Percentiles rank a stretch among this genome's conserved stretches.
phyloP scores from a whole-genome alignment of 2,329 filamentous ascomycete species.

The Microcera coccophila region DNA sequence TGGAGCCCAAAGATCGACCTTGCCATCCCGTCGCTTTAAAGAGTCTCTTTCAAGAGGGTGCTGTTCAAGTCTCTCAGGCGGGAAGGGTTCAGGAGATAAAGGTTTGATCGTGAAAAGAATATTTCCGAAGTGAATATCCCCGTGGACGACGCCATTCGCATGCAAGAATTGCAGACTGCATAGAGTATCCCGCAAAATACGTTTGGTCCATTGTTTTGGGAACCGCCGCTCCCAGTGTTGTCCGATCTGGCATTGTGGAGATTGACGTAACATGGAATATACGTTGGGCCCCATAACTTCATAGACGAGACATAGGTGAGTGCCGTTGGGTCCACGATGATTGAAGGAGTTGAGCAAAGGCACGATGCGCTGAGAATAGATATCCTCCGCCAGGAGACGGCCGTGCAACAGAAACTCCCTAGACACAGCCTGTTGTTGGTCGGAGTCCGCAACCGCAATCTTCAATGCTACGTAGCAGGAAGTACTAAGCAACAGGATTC shows the following conservation, averaged over 20 bases:
- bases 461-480: neutral
- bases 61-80: neutral
- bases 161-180: neutral
- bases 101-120: neutral
- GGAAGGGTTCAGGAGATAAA: neutral
- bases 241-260: neutral
- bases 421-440: neutral
- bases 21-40: neutral
- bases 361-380: neutral
- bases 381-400: neutral
- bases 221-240: neutral
- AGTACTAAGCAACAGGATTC: neutral
- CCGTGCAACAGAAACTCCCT: neutral
- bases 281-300: neutral
- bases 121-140: neutral
- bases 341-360: neutral
- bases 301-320: neutral
- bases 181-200: neutral
- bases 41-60: neutral
- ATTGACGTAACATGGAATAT: neutral
- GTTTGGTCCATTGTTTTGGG: neutral
- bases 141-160: neutral
- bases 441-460: neutral
- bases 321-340: neutral
- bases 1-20: neutral